These are phyloP conservation scores for Scheffersomyces lignicola DNA, from an alignment of 1,139 yeast genomes.

Conservation along the genomic window DNA sequence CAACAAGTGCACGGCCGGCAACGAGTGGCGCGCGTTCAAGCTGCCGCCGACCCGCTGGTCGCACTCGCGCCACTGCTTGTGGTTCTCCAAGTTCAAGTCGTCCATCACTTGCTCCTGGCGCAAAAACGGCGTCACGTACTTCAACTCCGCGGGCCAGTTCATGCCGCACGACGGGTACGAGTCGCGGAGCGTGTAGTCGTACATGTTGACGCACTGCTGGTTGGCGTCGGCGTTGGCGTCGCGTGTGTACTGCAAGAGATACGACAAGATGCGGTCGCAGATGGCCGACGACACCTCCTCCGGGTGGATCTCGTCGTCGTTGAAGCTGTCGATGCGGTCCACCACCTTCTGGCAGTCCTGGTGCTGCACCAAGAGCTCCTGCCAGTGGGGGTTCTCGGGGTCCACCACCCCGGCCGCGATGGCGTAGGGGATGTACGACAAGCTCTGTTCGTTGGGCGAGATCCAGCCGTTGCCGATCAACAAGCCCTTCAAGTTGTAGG, in stretches of 20 bases:
- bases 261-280: conserved; percentile 52
- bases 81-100: conserved; percentile 53
- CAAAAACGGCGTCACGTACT: conserved; percentile 60
- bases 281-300: conserved; percentile 30
- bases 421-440: conserved; percentile 77
- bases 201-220: conserved; percentile 73
- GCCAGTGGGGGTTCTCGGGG: conserved; percentile 37
- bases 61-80: conserved; percentile 75
- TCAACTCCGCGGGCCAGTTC: conserved; percentile 89
- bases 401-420: conserved; percentile 58
- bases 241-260: conserved; percentile 38
- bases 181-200: conserved; percentile 73
- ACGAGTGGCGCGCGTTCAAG: conserved; percentile 53
- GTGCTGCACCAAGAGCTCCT: conserved; percentile 47
- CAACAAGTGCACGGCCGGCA: conserved; percentile 64
- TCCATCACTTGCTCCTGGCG: conserved; percentile 53
- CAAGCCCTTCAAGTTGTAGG: conserved; percentile 60
- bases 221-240: conserved; percentile 25
- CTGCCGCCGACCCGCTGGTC: conserved; percentile 52
- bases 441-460: conserved; percentile 83
- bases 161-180: conserved; percentile 84
- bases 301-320: conserved; percentile 22
- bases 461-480: conserved; percentile 96
- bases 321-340: conserved; percentile 28
- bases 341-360: conserved; percentile 62